A percentile compares a stretch with the other conserved stretches of the same genome.
phyloP scores from a whole-genome alignment of 2,329 filamentous ascomycete genomes.

The Epichloe bromicola region DNA sequence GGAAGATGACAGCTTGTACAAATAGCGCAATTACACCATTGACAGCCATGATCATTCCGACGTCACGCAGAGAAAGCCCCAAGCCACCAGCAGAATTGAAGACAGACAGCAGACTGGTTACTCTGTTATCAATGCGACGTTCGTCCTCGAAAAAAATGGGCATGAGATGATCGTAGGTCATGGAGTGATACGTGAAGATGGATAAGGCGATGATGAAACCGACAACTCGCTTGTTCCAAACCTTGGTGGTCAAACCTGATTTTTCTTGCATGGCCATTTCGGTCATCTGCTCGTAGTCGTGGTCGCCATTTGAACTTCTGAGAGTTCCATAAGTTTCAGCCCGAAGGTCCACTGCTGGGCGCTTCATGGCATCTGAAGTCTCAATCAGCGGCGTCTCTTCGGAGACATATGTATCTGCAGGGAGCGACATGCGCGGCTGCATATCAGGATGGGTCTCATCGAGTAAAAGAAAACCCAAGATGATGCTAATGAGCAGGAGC shows the following conservation, averaged over 20 bases:
- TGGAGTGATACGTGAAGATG: conserved; percentile 89
- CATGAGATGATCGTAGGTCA: conserved; percentile 85
- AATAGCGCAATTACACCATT: conserved; percentile 46
- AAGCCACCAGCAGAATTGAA: conserved; percentile 50
- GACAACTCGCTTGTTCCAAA: conserved; percentile 50
- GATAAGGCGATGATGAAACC: conserved; percentile 71
- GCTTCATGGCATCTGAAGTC: conserved; percentile 60
- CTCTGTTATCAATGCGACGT: conserved; percentile 29
- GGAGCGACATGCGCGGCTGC: conserved; percentile 39
- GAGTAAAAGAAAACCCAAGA: conserved; percentile 68
- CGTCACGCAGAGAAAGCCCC: conserved; percentile 47
- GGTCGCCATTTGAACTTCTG: conserved; percentile 29
- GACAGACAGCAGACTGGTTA: conserved; percentile 21
- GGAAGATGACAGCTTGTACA: conserved; percentile 48
- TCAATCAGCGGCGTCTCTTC: conserved; percentile 64
- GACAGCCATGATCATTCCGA: conserved; percentile 48
- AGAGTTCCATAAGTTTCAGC: conserved; percentile 74
- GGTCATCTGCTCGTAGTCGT: conserved; percentile 25
- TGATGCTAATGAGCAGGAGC: conserved; percentile 65
- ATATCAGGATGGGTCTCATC: conserved; percentile 84
- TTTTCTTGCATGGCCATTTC: conserved; percentile 20
- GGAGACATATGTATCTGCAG: conserved; percentile 37
- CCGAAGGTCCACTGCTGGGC: conserved; percentile 59
- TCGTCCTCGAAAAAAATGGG: conserved; percentile 82
- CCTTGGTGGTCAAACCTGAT: conserved; percentile 20